Base-by-base conservation (phyloP, 2,329 filamentous ascomycete genomes). In the Exophiala sp. region DNA sequence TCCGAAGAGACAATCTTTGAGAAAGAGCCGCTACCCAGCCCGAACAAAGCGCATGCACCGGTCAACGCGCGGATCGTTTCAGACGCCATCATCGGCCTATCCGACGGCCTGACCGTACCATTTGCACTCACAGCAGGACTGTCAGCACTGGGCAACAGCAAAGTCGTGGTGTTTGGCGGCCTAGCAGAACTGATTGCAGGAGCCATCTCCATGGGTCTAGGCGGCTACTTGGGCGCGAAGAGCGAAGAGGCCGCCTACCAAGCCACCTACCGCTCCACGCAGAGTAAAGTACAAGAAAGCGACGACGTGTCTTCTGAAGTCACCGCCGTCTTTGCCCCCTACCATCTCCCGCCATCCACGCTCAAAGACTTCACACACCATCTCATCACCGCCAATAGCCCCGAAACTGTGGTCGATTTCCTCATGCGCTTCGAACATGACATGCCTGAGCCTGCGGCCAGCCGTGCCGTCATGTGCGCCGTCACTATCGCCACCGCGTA, bases 91-190 rank as follows among this genome's bases (percentile, higher is more conserved):
- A 83, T 90, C 59, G 86, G 86, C 45, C 81, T 89, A 60, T 83
- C 85, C 1, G 86, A 90, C 62, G 86, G 86, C 13, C 74, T 90
- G 58, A 90, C 86, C 0, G 86, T 90, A 0, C 86, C 86, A 0
- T 90, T 90, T 59, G 86, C 86, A 11, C 72, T 90, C 29, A 88
- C 84, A 0, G 86, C 86, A 0, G 86, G 86, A 11, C 73, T 90
- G 41, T 69, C 65, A 6, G 70, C 70, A 2, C 71, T 85, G 35
- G 81, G 81, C 9, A 74, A 80, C 63, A 81, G 80, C 30, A 77
- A 75, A 42, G 77, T 84, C 3, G 82, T 85, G 58, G 79, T 91
- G 51, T 81, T 85, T 57, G 85, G 82, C 43, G 85, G 85, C 7
- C 72, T 87, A 21, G 85, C 85, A 2, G 85, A 89, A 70, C 75